phyloP scores from a whole-genome alignment of 108 stramenopile species.

The Skeletonema menzelii region DNA sequence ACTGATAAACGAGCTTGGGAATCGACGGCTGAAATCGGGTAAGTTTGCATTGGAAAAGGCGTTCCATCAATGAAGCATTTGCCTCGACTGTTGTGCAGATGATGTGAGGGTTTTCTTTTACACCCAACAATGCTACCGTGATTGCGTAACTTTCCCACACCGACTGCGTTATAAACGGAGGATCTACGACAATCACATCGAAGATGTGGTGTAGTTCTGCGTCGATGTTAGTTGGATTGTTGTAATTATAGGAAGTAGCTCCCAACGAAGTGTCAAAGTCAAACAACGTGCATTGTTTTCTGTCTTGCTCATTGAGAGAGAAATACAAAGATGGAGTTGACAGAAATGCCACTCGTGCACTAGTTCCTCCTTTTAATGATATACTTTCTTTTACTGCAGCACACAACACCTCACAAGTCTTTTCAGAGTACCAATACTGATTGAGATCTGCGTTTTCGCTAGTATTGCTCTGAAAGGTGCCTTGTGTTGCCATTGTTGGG shows the following conservation, averaged over 20 bases:
- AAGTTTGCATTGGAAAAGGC: constrained; percentile 43
- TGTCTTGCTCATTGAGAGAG: constrained; percentile 39
- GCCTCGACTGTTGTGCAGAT: constrained; percentile 54
- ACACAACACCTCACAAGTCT: constrained; percentile 55
- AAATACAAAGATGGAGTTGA: constrained; percentile 77
- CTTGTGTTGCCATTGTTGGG: background rate
- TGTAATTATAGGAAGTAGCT: constrained; percentile 60
- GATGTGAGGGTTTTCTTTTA: constrained; percentile 17
- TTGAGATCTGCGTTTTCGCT: constrained; percentile 57
- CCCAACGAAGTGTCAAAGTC: constrained; percentile 64
- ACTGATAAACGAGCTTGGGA: constrained; percentile 61
- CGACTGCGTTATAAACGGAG: constrained; percentile 78
- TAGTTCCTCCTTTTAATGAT: constrained; percentile 5
- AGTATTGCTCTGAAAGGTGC: constrained; percentile 20
- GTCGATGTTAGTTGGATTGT: constrained; percentile 49
- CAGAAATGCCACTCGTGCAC: constrained; percentile 54
- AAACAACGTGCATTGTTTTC: constrained; percentile 52
- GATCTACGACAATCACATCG: constrained; percentile 78
- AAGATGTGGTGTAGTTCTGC: constrained; percentile 38
- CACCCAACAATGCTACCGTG: constrained; percentile 39
- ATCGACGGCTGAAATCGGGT: constrained; percentile 38
- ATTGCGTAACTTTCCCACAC: constrained; percentile 76
- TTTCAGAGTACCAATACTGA: constrained; percentile 79
- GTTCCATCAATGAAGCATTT: constrained; percentile 42
- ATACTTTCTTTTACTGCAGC: constrained; percentile 36